Evolutionary conservation across 139 green algal genomes (phyloP).

Genomic region (Closterium sp.): DNA sequence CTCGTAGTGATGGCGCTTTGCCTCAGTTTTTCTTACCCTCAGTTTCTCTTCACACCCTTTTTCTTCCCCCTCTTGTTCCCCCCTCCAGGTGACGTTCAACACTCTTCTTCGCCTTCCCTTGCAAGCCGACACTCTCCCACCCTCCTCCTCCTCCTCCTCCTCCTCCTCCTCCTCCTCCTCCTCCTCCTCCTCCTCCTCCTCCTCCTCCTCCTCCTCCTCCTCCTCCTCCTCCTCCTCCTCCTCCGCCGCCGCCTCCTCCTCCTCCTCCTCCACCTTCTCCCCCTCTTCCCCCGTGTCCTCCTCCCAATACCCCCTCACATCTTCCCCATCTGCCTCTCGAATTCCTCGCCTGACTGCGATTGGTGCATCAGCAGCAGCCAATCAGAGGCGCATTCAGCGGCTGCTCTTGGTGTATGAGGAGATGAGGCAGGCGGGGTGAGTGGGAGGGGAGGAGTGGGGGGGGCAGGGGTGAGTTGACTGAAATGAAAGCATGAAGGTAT

Average conservation of each 20-base stretch:
- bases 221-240: too few relatives aligned
- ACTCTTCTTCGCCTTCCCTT: neutral
- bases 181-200: too few relatives aligned
- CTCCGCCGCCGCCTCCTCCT: too few relatives aligned
- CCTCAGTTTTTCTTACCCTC: neutral
- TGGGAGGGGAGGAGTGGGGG: neutral
- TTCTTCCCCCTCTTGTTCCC: neutral
- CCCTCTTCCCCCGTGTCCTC: neutral
- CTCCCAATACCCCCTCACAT: neutral
- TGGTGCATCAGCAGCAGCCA: neutral
- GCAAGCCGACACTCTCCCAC: neutral
- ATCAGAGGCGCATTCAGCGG: neutral
- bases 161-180: too few relatives aligned
- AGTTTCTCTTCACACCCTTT: neutral
- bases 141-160: neutral
- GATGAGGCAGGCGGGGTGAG: slow-evolving; percentile 37
- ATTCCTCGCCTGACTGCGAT: neutral
- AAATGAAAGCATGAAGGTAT: too few relatives aligned
- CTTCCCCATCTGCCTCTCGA: neutral
- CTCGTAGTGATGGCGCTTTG: too few relatives aligned
- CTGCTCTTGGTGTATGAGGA: slow-evolving; percentile 32
- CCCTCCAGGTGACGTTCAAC: neutral
- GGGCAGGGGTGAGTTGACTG: too few relatives aligned
- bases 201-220: too few relatives aligned
- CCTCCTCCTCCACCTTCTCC: too few relatives aligned